phyloP scores from a whole-genome alignment of 2,329 filamentous ascomycete genomes.

The Cytospora piceicola region DNA sequence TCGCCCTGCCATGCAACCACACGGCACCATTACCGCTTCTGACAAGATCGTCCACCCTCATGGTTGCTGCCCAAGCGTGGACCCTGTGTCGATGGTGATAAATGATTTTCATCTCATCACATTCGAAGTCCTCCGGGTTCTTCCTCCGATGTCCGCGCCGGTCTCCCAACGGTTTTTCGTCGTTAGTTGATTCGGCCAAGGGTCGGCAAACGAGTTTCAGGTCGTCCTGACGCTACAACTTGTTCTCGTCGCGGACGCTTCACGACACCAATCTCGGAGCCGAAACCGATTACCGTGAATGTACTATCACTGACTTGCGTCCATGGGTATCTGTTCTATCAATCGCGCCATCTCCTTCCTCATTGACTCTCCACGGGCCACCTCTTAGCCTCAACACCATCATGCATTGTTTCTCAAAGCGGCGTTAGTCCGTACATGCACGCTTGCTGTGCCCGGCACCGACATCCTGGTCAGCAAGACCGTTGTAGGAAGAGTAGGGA shows the following conservation, averaged over 20 bases:
- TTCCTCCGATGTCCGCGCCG: constrained; percentile 12
- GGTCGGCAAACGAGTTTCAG: constrained; percentile 4
- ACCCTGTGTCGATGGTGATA: constrained; percentile 21
- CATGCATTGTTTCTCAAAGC: constrained; percentile 23
- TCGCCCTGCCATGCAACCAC: constrained; percentile 27
- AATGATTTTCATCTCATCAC: constrained; percentile 17
- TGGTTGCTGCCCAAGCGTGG: constrained; percentile 17
- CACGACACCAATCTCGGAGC: constrained; percentile 23
- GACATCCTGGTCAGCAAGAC: constrained; percentile 25
- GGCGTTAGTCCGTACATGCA: constrained; percentile 27
- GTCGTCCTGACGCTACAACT: constrained; percentile 11
- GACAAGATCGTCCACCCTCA: constrained; percentile 10
- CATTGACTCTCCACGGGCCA: constrained; percentile 18
- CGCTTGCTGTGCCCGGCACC: constrained; percentile 19
- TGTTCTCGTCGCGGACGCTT: constrained; percentile 4
- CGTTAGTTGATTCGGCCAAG: constrained; percentile 4
- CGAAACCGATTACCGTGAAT: constrained; percentile 16
- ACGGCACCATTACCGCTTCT: constrained; percentile 20
- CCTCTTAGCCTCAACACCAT: constrained; percentile 13
- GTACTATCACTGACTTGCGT: not conserved
- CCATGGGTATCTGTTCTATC: constrained; percentile 7
- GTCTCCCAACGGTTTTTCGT: constrained; percentile 12
- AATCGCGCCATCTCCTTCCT: constrained; percentile 11
- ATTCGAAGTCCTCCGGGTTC: not conserved
- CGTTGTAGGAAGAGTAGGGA: constrained; percentile 22